These are phyloP conservation scores for Halocafeteria seosinensis DNA, from an alignment of 108 stramenopile genomes.

Conservation along the genomic window DNA sequence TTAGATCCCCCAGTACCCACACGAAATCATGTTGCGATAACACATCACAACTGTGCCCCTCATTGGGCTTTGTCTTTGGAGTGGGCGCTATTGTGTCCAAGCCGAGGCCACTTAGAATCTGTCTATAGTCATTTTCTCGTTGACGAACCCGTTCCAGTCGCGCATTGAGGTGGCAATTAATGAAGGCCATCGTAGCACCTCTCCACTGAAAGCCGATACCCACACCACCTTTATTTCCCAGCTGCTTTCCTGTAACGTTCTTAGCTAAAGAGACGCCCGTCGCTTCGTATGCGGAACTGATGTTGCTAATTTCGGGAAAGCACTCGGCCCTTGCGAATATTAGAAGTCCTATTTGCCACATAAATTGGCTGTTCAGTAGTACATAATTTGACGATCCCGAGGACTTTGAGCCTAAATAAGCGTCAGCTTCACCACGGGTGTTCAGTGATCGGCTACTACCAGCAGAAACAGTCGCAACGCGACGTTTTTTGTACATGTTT, in stretches of 20 bases:
- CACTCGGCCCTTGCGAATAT: background rate
- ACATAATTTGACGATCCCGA: background rate
- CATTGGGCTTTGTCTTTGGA: too few species aligned
- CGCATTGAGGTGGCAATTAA: conserved; percentile 27
- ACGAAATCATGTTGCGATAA: conserved; percentile 4
- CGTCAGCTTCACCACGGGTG: background rate
- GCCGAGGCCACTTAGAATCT: conserved; percentile 1
- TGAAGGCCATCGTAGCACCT: conserved; percentile 8
- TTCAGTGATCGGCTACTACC: background rate
- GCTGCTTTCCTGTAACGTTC: conserved; percentile 7
- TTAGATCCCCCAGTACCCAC: conserved; percentile 23
- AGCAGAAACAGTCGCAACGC: background rate
- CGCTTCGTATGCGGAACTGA: background rate
- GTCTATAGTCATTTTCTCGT: conserved; percentile 12
- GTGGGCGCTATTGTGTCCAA: too few species aligned
- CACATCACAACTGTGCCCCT: background rate
- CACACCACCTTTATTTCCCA: conserved; percentile 38
- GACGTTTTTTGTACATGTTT: background rate
- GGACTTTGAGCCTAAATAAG: background rate
- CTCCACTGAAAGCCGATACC: conserved; percentile 15
- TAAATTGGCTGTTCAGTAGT: background rate
- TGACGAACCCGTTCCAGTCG: conserved; percentile 29
- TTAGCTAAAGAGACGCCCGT: conserved; percentile 4
- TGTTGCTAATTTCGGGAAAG: background rate
- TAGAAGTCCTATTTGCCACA: conserved; percentile 10